phyloP scores from a whole-genome alignment of 345 rosid genomes.

The Gossypium sturtianum region DNA sequence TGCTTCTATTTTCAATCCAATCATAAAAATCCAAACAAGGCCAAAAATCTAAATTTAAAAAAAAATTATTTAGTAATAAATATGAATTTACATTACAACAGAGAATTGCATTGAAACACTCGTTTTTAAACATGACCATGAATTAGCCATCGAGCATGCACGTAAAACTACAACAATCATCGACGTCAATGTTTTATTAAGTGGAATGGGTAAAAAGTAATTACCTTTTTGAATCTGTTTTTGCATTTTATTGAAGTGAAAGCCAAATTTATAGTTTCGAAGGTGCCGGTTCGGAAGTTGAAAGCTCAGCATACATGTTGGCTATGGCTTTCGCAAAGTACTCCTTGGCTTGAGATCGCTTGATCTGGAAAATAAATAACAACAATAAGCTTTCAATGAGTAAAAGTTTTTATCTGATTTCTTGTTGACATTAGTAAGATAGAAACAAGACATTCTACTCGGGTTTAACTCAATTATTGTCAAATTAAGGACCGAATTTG shows the following conservation, averaged over 20 bases:
- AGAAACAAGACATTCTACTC: too few species aligned
- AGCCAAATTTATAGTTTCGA: conserved; percentile 15
- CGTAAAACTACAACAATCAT: background rate
- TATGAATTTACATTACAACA: conserved; percentile 1
- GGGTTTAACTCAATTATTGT: too few species aligned
- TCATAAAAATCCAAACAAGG: background rate
- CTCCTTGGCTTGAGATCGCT: conserved; percentile 79
- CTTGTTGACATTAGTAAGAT: background rate
- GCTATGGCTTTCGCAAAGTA: conserved; percentile 59
- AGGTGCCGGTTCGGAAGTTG: conserved; percentile 28
- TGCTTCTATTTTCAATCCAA: background rate
- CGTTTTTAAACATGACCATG: background rate
- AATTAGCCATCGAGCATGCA: background rate
- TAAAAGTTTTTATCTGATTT: background rate
- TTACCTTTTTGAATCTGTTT: background rate
- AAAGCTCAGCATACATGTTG: conserved; percentile 59
- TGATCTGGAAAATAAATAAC: conserved; percentile 40
- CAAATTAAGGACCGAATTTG: background rate
- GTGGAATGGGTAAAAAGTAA: background rate
- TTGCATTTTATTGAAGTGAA: background rate
- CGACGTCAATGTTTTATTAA: background rate
- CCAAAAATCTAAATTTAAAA: background rate
- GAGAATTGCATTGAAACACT: background rate
- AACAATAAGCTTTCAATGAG: background rate
- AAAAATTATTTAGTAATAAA: background rate